A percentile compares a stretch with the other conserved stretches of the same genome.
phyloP scores from a whole-genome alignment of 2,329 filamentous ascomycete genomes.

The Colletotrichum sidae region DNA sequence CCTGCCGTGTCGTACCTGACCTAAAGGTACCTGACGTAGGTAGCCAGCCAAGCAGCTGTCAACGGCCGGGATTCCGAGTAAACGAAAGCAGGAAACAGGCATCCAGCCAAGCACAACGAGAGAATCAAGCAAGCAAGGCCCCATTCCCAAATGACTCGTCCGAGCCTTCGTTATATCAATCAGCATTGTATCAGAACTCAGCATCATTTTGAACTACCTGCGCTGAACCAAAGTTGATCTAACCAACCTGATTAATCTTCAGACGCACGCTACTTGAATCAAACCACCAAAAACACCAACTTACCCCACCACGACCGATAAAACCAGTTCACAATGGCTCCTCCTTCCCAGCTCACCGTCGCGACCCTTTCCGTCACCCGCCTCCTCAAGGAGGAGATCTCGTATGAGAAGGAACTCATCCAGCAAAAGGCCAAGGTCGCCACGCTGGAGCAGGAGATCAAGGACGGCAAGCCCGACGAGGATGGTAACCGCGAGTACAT shows the following conservation, averaged over 20 bases:
- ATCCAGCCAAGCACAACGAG: slow-evolving; percentile 8
- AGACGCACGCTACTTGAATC: neutral
- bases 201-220: too few relatives aligned
- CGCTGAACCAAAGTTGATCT: neutral
- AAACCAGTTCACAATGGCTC: slow-evolving; percentile 69
- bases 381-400: slow-evolving; percentile 90
- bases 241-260: neutral
- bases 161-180: too few relatives aligned
- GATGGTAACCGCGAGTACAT: slow-evolving; percentile 83
- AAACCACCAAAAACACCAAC: neutral
- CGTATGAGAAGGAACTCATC: slow-evolving; percentile 87
- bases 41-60: slow-evolving; percentile 23
- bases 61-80: slow-evolving; percentile 30
- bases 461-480: slow-evolving; percentile 60
- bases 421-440: slow-evolving; percentile 79
- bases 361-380: slow-evolving; percentile 83
- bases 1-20: slow-evolving; percentile 1
- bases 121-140: slow-evolving; percentile 2
- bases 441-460: slow-evolving; percentile 72
- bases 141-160: neutral
- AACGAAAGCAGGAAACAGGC: slow-evolving; percentile 32
- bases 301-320: slow-evolving; percentile 2
- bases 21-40: slow-evolving; percentile 19
- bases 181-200: too few relatives aligned
- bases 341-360: slow-evolving; percentile 81